Evolutionary conservation across 2,329 filamentous ascomycete genomes (phyloP).

Genomic region (Xylaria sp.): DNA sequence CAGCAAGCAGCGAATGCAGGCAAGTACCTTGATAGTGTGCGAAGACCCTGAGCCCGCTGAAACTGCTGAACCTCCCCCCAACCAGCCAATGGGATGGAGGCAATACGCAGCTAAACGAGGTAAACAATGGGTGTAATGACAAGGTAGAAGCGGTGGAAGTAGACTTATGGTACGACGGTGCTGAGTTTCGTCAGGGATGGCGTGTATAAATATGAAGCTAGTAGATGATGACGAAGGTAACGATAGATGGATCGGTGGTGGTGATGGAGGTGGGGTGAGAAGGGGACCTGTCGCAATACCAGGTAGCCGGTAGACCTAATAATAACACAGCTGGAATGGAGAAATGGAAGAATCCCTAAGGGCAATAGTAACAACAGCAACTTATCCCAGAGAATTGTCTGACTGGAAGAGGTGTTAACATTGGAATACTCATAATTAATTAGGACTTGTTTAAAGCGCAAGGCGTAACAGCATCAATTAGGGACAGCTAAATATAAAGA

Average conservation of each 20-base stretch:
- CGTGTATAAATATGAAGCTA: background rate
- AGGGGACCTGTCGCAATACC: background rate
- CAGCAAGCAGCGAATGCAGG: slow-evolving; percentile 5
- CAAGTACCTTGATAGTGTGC: background rate
- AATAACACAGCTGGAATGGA: background rate
- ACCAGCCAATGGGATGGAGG: slow-evolving; percentile 6
- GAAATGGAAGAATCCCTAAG: background rate
- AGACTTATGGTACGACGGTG: background rate
- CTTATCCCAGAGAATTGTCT: background rate
- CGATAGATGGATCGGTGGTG: background rate
- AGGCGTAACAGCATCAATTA: background rate
- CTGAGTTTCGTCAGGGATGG: background rate
- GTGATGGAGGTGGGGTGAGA: background rate
- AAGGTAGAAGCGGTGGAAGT: background rate
- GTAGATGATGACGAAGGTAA: background rate
- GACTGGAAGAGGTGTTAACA: background rate
- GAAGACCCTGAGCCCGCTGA: background rate
- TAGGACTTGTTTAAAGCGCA: slow-evolving; percentile 2
- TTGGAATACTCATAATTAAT: background rate
- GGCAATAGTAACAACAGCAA: background rate
- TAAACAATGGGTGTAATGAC: background rate
- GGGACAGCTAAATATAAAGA: background rate
- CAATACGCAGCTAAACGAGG: background rate
- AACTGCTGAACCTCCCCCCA: slow-evolving; percentile 8
- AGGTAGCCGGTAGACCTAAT: background rate